Conservation (phyloP, 345 rosid genomes). For the Ceriops decandra region DNA sequence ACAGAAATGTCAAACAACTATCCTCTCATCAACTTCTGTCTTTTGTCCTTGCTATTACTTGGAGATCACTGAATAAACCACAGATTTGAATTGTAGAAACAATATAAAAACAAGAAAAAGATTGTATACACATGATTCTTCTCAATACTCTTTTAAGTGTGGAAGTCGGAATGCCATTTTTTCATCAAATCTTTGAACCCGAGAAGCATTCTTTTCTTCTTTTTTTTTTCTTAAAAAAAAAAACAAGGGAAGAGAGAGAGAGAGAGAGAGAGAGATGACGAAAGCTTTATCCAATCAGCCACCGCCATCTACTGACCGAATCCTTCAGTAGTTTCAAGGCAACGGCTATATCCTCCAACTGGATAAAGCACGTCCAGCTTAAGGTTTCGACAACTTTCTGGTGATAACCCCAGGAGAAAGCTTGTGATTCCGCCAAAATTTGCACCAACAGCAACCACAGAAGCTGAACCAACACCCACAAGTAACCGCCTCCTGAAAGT, state of each 20-base stretch:
- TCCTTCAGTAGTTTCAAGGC: conserved; percentile 65
- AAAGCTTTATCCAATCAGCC: background rate
- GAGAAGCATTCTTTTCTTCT: too few species aligned
- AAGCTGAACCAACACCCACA: conserved; percentile 62
- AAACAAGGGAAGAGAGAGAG: too few species aligned
- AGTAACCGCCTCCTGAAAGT: conserved; percentile 63
- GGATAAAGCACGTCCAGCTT: conserved; percentile 86
- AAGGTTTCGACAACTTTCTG: conserved; percentile 54
- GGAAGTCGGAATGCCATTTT: too few species aligned
- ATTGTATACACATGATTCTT: too few species aligned
- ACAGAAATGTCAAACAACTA: too few species aligned
- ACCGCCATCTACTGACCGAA: conserved; percentile 61
- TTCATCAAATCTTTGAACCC: too few species aligned
- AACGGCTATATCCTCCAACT: conserved; percentile 66
- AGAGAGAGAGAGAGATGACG: background rate
- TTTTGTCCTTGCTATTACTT: too few species aligned
- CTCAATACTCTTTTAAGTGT: too few species aligned
- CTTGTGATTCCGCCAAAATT: conserved; percentile 79
- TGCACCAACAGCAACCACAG: conserved; percentile 75
- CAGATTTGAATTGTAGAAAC: too few species aligned
- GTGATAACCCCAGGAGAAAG: conserved; percentile 64
- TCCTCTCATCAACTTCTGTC: too few species aligned
- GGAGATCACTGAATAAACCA: too few species aligned
- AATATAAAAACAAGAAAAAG: too few species aligned
- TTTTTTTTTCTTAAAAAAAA: background rate